phyloP scores from a whole-genome alignment of 192 early-diverging fungal genomes.

The Backusella luteola region DNA sequence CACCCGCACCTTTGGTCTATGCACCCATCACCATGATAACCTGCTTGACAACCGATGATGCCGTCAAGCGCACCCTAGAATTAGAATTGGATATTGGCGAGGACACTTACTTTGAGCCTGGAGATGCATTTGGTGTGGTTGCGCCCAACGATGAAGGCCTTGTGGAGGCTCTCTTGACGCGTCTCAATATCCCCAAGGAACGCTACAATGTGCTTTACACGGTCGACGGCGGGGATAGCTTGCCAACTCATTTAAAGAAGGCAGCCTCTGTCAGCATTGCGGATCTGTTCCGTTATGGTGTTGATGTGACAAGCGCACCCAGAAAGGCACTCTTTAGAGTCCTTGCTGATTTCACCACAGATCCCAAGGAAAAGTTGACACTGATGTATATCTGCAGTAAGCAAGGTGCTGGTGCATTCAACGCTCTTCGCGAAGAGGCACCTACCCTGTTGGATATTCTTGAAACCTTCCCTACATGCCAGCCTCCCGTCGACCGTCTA shows the following conservation, averaged over 20 bases:
- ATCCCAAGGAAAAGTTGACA: conserved; percentile 68
- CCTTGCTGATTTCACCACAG: conserved; percentile 75
- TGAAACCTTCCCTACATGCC: conserved; percentile 72
- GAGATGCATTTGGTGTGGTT: conserved; percentile 86
- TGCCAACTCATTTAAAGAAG: conserved; percentile 53
- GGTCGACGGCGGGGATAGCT: conserved; percentile 44
- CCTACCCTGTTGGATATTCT: conserved; percentile 84
- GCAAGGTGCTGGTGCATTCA: conserved; percentile 68
- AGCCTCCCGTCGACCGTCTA: conserved; percentile 65
- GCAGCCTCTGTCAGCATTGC: conserved; percentile 44
- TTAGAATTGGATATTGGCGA: conserved; percentile 53
- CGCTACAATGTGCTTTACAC: conserved; percentile 35
- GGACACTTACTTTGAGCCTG: conserved; percentile 53
- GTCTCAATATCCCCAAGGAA: conserved; percentile 51
- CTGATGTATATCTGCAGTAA: conserved; percentile 80
- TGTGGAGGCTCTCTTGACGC: conserved; percentile 62
- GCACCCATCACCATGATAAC: conserved; percentile 52
- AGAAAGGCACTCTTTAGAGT: conserved; percentile 82
- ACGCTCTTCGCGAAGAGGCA: conserved; percentile 59
- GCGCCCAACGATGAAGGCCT: conserved; percentile 79
- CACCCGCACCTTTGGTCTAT: conserved; percentile 44
- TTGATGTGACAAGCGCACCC: conserved; percentile 73
- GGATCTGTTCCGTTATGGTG: conserved; percentile 70
- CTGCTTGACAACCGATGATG: conserved; percentile 63
- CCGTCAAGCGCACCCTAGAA: conserved; percentile 70